Base-by-base conservation (phyloP, 2,329 filamentous ascomycete genomes). In the Cordyceps javanica region DNA sequence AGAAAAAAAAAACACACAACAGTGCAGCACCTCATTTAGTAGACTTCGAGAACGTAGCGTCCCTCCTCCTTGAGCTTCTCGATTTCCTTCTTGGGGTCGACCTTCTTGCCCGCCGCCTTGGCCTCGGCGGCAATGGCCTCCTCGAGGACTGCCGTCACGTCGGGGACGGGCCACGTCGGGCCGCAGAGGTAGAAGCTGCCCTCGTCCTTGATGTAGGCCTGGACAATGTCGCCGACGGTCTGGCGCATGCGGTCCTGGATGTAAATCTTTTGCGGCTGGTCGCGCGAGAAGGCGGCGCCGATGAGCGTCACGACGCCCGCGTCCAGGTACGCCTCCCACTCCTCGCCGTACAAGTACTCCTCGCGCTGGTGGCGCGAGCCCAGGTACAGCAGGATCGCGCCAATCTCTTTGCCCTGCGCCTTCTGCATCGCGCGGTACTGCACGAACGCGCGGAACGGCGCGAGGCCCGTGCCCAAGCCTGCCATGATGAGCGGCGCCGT, bases 391-490 rank as follows among this genome's bases (percentile, higher is more conserved):
- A 99, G 83, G 61, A 97, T 94, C 44, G 91, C 79, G 55, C 94
- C 94, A 64, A 99, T 96, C 59, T 94, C 86, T 78, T 96, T 92
- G 73, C 94, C 94, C 72, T 95, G 90, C n/a, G 91, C 87, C 78
- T 96, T 96, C 72, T 99, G 93, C 85, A 95, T 91, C 51, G 94
- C 94, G 59, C 94, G 93, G 77, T 99, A 94, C 77, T 99, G 94
- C 48, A 97, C 89, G 69, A 99, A 99, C 60, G 94, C 94, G 63
- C 94, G 91, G 90, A 99, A 99, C n/a, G 94, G 94, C 1, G 94
- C 94, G 23, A 99, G 87, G 69, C 94, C 94, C 0, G 94, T 99
- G 62, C 94, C 94, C n/a, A 97, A 88, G 72, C 94, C 94, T 10
- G 94, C 94, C 93, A 99, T 97, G 80, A 99, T 97, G 70, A 99